phyloP scores from a whole-genome alignment of 352 stramenopile genomes.

The Pythium graminicola region DNA sequence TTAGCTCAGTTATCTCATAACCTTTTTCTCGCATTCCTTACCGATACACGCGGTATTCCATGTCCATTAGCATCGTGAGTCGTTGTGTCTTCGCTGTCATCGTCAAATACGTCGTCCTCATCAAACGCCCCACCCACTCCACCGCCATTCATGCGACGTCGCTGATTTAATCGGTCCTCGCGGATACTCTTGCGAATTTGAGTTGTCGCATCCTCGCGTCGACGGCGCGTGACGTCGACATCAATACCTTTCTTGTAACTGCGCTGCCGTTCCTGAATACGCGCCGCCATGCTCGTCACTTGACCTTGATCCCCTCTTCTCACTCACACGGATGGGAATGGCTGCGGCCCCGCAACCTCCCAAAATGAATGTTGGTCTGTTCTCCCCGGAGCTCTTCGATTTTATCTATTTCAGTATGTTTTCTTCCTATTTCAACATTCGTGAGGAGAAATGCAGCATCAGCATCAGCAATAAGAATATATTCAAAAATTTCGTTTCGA shows the following conservation, averaged over 20 bases:
- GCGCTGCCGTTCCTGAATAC: slow-evolving; percentile 62
- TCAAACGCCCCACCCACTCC: not conserved
- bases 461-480: too few relatives aligned
- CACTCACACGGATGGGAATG: too few relatives aligned
- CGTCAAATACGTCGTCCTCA: slow-evolving; percentile 20
- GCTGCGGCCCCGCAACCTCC: too few relatives aligned
- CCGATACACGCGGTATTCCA: slow-evolving; percentile 13
- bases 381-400: too few relatives aligned
- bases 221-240: slow-evolving; percentile 58
- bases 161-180: slow-evolving; percentile 81
- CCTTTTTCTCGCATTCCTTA: slow-evolving; percentile 6
- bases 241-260: slow-evolving; percentile 88
- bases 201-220: slow-evolving; percentile 73
- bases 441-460: too few relatives aligned
- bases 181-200: slow-evolving; percentile 86
- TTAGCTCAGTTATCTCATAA: not conserved
- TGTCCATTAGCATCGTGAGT: slow-evolving; percentile 1
- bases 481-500: too few relatives aligned
- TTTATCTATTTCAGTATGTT: too few relatives aligned
- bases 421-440: too few relatives aligned
- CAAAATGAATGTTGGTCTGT: too few relatives aligned
- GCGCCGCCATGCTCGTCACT: slow-evolving; percentile 16
- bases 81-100: slow-evolving; percentile 10
- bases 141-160: slow-evolving; percentile 53
- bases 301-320: too few relatives aligned